Evolutionary conservation across 1,139 yeast genomes (phyloP), one percentile per base, ranked within the genome.

Genomic region (Hansenula lynferdii): DNA sequence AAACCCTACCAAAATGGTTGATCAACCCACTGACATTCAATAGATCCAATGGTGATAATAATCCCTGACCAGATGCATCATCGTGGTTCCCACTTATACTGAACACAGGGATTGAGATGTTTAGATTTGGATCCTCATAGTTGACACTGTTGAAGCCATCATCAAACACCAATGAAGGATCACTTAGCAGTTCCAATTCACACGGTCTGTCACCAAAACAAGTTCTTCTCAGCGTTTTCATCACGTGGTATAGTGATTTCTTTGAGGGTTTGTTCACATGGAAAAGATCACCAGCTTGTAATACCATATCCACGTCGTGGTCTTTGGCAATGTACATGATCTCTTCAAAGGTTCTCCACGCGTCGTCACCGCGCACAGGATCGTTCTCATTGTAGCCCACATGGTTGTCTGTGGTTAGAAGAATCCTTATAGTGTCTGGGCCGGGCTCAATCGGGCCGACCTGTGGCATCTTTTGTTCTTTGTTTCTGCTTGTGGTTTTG

Each of bases 31-130:
- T 67, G 3, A 84, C 87, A 23, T 87, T 77, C 15, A 94, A 64
- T 4, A 94, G 65, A 58, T 92, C 98, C 67, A 92, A 69, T 0
- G 98, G 96, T 47, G 90, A 81, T n/a, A 92, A 65, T 43, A 87
- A 64, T 3, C 84, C 85, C 37, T 80, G 85, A 0, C 98, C 98
- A 0, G 96, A 85, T 1, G 96, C 89, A 62, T 92, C 98, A 60
- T 92, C 99, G 59, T 92, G 99, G 54, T 92, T 92, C 4, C 99
- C 99, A 41, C 92, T 80, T 9, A 94, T 92, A 10, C 94, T 94
- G 68, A 92, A 89, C 17, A 92, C 76, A 0, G 99, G 99, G n/a
- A 89, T 75, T 0, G 95, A 80, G 3, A 92, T 81, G 58, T 92
- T 92, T 43, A 87, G 63, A 59, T 92, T 87, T 4, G 90, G 89